These are phyloP conservation scores for Pyrenophora graminea DNA, from an alignment of 2,329 filamentous ascomycete species.

Conservation along the genomic window DNA sequence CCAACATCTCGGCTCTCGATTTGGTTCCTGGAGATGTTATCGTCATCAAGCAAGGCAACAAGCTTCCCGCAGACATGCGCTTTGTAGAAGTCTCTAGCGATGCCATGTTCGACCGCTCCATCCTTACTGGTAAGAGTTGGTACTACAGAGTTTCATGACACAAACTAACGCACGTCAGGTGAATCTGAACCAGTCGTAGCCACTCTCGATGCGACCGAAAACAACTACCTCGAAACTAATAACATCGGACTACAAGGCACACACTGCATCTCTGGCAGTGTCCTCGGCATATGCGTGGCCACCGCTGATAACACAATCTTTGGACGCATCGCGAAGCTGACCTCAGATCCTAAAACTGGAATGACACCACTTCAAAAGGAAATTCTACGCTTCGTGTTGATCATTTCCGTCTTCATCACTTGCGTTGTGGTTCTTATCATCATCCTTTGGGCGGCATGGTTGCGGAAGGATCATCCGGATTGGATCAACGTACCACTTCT, in stretches of 20 bases:
- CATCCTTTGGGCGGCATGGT: conserved; percentile 71
- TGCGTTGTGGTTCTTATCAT: conserved; percentile 68
- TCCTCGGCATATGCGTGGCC: conserved; percentile 69
- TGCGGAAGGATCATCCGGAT: conserved; percentile 66
- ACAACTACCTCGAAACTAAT: conserved; percentile 76
- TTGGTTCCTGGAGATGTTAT: conserved; percentile 75
- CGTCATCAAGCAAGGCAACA: conserved; percentile 71
- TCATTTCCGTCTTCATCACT: conserved; percentile 71
- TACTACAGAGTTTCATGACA: neutral
- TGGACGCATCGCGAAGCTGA: conserved; percentile 73
- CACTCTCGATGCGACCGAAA: conserved; percentile 65
- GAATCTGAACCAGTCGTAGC: conserved; percentile 69
- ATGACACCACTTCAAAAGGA: conserved; percentile 74
- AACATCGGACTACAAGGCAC: conserved; percentile 81
- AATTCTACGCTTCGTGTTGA: conserved; percentile 71
- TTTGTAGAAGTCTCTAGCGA: conserved; percentile 71
- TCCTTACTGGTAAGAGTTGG: conserved; percentile 63
- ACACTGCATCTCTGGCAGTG: conserved; percentile 72
- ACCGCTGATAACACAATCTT: conserved; percentile 77
- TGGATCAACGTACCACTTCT: conserved; percentile 75
- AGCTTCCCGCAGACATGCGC: conserved; percentile 73
- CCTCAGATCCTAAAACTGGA: conserved; percentile 68
- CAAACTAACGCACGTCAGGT: conserved; percentile 48
- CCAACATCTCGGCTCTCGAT: conserved; percentile 58
- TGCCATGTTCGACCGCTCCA: conserved; percentile 72